A percentile compares a stretch with the other conserved stretches of the same genome.
Evolutionary conservation across 768 basidiomycete species (phyloP).

Genomic region (Termitomyces sp.): DNA sequence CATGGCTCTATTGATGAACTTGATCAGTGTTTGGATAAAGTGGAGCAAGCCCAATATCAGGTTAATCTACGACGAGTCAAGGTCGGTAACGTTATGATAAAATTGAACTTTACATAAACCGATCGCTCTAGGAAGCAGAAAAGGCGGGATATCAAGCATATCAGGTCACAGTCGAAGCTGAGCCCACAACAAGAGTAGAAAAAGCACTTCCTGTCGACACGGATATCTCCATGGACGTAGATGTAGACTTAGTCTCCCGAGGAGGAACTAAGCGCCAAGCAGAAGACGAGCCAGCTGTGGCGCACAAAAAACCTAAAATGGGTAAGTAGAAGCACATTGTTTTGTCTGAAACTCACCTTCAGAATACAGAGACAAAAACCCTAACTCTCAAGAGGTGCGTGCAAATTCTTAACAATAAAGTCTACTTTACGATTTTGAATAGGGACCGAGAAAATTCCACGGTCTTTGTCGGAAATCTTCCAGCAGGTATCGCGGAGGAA

Average conservation of each 20-base stretch:
- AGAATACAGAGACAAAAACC: constrained; percentile 35
- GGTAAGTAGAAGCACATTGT: constrained; percentile 33
- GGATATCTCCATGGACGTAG: constrained; percentile 13
- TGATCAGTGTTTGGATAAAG: constrained; percentile 54
- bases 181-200: constrained; percentile 28
- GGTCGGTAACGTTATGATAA: constrained; percentile 30
- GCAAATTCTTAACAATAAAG: background rate
- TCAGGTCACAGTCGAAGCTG: constrained; percentile 37
- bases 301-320: constrained; percentile 53
- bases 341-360: background rate
- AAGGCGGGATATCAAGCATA: constrained; percentile 47
- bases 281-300: constrained; percentile 43
- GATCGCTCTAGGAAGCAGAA: constrained; percentile 52
- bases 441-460: constrained; percentile 97
- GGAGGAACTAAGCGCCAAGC: constrained; percentile 59
- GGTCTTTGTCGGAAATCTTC: constrained; percentile 78
- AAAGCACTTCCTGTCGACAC: constrained; percentile 19
- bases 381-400: constrained; percentile 55
- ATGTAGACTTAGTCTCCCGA: constrained; percentile 26
- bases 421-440: background rate
- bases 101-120: background rate
- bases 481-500: constrained; percentile 48
- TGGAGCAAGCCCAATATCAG: constrained; percentile 59
- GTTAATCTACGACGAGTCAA: constrained; percentile 60
- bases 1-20: constrained; percentile 70